These are phyloP conservation scores for Brassica juncea DNA, from an alignment of 345 rosid genomes.

Conservation along the genomic window DNA sequence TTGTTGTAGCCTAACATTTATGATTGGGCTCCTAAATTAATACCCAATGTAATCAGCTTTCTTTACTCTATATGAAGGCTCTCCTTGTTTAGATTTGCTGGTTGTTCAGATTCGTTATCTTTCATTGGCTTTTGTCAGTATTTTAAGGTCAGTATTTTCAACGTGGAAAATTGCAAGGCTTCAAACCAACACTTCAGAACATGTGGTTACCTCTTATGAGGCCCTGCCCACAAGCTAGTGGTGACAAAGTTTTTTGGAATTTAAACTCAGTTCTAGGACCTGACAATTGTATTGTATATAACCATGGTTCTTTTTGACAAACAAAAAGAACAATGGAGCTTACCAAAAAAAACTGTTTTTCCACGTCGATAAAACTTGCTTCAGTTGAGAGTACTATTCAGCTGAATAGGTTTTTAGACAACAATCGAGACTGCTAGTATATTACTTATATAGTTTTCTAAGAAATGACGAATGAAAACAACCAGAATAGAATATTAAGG, in stretches of 20 bases:
- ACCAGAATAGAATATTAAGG: neutral
- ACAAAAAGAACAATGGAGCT: no score
- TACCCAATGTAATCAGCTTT: slow-evolving; percentile 34
- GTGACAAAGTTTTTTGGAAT: no score
- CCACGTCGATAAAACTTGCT: no score
- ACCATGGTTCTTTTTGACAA: no score
- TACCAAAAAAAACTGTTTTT: no score
- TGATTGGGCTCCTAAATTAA: slow-evolving; percentile 32
- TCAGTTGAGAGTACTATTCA: no score
- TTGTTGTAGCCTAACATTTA: slow-evolving; percentile 34
- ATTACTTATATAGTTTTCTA: neutral
- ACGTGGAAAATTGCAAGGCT: no score
- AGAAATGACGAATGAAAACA: neutral
- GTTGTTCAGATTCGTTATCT: neutral
- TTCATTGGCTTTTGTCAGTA: no score
- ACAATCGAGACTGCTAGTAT: neutral
- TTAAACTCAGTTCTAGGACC: no score
- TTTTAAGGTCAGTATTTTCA: no score
- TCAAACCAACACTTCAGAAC: no score
- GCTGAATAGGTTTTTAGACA: neutral
- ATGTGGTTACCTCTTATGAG: neutral
- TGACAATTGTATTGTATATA: no score
- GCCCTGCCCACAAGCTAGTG: neutral
- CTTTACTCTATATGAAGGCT: slow-evolving; percentile 38
- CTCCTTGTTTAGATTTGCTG: neutral